These are phyloP conservation scores for Lathyrus aphaca DNA, from an alignment of 306 rosid genomes.

Conservation along the genomic window DNA sequence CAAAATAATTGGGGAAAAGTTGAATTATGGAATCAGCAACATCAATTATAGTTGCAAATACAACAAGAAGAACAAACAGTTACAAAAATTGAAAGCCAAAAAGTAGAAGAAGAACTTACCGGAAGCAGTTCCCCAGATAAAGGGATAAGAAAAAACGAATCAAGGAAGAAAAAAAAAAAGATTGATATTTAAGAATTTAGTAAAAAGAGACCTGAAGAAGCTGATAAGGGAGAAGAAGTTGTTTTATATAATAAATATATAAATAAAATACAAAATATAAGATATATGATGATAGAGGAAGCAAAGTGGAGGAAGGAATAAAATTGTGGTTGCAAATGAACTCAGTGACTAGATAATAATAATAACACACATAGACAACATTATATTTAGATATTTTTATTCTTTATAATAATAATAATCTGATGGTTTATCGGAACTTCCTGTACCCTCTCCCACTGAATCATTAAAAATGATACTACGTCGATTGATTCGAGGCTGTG, in stretches of 20 bases:
- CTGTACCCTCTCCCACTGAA: constrained; percentile 28
- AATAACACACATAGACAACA: not conserved
- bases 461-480: not conserved
- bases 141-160: constrained; percentile 9
- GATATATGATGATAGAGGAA: not conserved
- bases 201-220: constrained; percentile 5
- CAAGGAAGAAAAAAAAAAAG: not conserved
- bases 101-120: constrained; percentile 34
- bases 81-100: not conserved
- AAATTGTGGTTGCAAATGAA: constrained; percentile 50
- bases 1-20: not conserved
- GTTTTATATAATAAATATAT: constrained; percentile 2
- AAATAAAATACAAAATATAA: not conserved
- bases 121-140: constrained; percentile 25
- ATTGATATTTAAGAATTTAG: not conserved
- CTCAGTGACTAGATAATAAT: not conserved
- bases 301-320: constrained; percentile 31
- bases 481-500: constrained; percentile 27
- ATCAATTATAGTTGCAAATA: too few relatives aligned
- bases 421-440: not conserved
- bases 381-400: not conserved
- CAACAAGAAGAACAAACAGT: not conserved
- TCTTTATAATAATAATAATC: not conserved
- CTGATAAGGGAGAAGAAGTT: constrained; percentile 30
- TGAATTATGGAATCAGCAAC: constrained; percentile 30